phyloP scores from a whole-genome alignment of 306 rosid genomes.

The Oemleria cerasiformis region DNA sequence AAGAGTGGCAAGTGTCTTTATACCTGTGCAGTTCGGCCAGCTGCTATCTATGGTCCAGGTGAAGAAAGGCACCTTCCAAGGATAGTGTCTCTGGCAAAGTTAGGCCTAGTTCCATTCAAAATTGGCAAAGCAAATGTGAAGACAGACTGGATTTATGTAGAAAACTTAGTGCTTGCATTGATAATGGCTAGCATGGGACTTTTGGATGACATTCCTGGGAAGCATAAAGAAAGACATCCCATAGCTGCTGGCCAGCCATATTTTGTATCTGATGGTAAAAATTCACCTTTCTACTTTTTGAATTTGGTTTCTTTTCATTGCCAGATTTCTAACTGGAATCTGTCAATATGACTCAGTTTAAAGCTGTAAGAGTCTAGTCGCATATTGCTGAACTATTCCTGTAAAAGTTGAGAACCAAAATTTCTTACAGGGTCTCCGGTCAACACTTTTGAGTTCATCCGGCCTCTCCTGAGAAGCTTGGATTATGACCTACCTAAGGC shows the following conservation, averaged over 20 bases:
- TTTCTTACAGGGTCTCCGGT: conserved; percentile 70
- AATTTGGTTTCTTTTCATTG: background rate
- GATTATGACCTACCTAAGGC: conserved; percentile 64
- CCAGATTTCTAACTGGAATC: background rate
- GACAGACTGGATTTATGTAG: conserved; percentile 86
- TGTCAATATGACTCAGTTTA: background rate
- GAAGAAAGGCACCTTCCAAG: conserved; percentile 93
- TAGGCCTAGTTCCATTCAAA: conserved; percentile 67
- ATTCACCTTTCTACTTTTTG: background rate
- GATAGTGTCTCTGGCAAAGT: conserved; percentile 66
- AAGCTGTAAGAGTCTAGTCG: background rate
- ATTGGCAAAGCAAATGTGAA: conserved; percentile 70
- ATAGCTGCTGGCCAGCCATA: conserved; percentile 92
- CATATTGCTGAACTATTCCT: background rate
- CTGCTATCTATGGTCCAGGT: conserved; percentile 92
- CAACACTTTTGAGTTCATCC: conserved; percentile 77
- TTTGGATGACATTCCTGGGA: conserved; percentile 52
- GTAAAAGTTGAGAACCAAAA: background rate
- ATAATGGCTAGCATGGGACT: conserved; percentile 96
- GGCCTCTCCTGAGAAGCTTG: conserved; percentile 71
- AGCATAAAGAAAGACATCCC: conserved; percentile 49
- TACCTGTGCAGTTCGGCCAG: conserved; percentile 88
- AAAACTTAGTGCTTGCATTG: conserved; percentile 83
- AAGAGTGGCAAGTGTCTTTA: conserved; percentile 49
- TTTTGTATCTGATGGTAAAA: conserved; percentile 84